Base-by-base conservation (phyloP, 2,329 filamentous ascomycete genomes). In the Alternaria gansuensis region DNA sequence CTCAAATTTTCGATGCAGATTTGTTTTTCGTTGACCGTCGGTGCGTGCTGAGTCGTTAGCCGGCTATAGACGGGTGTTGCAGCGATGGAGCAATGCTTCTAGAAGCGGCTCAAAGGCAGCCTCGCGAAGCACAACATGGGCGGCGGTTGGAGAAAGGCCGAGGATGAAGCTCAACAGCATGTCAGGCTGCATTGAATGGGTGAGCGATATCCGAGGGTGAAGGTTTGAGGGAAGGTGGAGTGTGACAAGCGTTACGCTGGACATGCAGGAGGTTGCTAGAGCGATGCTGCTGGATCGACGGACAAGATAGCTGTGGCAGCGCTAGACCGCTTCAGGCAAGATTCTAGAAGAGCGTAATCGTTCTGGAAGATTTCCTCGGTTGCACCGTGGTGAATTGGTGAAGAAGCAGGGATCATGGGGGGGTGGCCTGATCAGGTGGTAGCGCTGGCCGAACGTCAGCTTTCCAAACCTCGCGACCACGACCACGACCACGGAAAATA, bases 321-420 rank as follows among this genome's bases (percentile, higher is more conserved):
- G 46, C 60, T 71, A 70, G 41, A 23, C 64, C 56, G 45, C 28
- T 67, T 73, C 44, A 34, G 65, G 73, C 57, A 76, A 64, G 46
- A 64, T 76, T 76, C 74, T 72, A 67, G 74, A 77, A 75, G 65
- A 39, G 52, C 58, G 53, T 46, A 63, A 57, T 54, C 45, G 46
- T 71, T 71, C 68, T 64, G 56, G 67, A 69, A 68, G 57, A 61
- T 52, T 57, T 54, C 21, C 54, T 44, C 31, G 46, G 61, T 36
- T 43, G 63, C 66, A 71, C 65, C 67, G 65, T 55, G 33, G 36
- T 11, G 24, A 36, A 24, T 8, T 28, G 17, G 34, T 17, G 44
- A 31, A 33, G 39, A 36, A 41, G 8, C 41, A 45, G 40, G 54
- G 54, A 29, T 44, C 33, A 29, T 10, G 41, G 33, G 17, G 17